Evolutionary conservation across 2,329 filamentous ascomycete species (phyloP).

Genomic region (Leptographium flavum): DNA sequence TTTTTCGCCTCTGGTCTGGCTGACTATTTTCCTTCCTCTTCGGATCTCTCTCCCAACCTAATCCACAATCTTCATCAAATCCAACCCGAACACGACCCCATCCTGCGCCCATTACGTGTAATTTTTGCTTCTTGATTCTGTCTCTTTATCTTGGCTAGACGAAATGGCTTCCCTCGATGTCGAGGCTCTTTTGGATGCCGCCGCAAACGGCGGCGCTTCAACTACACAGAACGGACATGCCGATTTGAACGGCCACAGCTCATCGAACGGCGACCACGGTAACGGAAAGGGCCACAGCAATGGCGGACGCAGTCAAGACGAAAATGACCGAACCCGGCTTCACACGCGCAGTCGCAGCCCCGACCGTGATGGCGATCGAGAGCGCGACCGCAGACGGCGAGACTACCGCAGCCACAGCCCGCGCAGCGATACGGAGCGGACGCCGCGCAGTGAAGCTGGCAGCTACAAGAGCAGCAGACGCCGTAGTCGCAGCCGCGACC

Average conservation of each 20-base stretch:
- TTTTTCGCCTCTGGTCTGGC: too few relatives aligned
- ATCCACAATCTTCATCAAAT: neutral
- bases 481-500: slow-evolving; percentile 65
- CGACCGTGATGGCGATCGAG: slow-evolving; percentile 20
- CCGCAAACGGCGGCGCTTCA: slow-evolving; percentile 42
- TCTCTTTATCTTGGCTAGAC: neutral
- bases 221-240: slow-evolving; percentile 24
- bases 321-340: slow-evolving; percentile 5
- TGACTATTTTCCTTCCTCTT: too few relatives aligned
- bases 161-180: slow-evolving; percentile 62
- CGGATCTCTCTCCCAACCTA: neutral
- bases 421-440: neutral
- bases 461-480: slow-evolving; percentile 72
- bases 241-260: slow-evolving; percentile 12
- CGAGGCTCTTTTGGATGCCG: slow-evolving; percentile 80
- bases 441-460: slow-evolving; percentile 52
- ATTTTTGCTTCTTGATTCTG: neutral
- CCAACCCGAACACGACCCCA: neutral
- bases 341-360: slow-evolving; percentile 1
- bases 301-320: neutral
- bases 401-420: slow-evolving; percentile 43
- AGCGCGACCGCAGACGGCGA: slow-evolving; percentile 27
- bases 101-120: too few relatives aligned
- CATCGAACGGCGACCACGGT: slow-evolving; percentile 9
- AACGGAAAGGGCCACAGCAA: neutral